Conservation (phyloP, 306 rosid species). For the Vigna mungo region DNA sequence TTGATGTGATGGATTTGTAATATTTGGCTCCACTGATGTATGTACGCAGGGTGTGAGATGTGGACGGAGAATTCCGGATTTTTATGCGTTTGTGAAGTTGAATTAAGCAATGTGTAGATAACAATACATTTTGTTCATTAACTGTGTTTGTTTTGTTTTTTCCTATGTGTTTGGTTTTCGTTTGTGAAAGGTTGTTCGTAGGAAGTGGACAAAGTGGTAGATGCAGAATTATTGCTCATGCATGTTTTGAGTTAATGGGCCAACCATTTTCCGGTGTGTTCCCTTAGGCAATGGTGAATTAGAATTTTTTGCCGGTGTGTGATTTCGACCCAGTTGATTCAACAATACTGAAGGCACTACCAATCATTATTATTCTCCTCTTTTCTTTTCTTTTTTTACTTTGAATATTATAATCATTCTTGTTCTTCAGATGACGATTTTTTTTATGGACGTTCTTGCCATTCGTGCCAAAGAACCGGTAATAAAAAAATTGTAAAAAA, state of each 20-base stretch:
- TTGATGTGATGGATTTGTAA: constrained; percentile 35
- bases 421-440: background rate
- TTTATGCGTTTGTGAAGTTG: background rate
- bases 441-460: background rate
- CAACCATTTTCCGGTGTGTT: constrained; percentile 16
- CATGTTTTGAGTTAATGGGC: constrained; percentile 28
- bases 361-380: background rate
- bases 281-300: background rate
- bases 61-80: background rate
- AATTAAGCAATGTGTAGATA: constrained; percentile 10
- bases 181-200: background rate
- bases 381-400: background rate
- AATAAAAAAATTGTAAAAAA: background rate
- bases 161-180: background rate
- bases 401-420: background rate
- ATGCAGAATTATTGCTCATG: constrained; percentile 22
- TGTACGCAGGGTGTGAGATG: constrained; percentile 20
- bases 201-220: constrained; percentile 11
- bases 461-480: background rate
- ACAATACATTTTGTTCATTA: background rate
- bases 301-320: background rate
- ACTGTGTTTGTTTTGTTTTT: background rate
- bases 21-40: constrained; percentile 23
- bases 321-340: background rate
- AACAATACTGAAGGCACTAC: background rate